Evolutionary conservation across 306 rosid genomes (phyloP).

Genomic region (Quercus variabilis): DNA sequence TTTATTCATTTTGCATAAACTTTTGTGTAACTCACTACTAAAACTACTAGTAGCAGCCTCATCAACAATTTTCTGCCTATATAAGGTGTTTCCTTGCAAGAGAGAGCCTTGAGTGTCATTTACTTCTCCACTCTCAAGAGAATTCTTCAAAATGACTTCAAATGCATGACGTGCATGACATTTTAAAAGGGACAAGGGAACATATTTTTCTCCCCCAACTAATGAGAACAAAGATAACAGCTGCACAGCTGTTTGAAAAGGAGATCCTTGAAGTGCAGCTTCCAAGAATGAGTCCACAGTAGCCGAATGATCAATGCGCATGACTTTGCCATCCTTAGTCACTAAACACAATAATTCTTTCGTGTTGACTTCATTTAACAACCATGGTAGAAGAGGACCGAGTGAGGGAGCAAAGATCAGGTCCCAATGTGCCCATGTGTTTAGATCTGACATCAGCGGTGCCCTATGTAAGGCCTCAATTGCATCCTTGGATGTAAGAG

Average conservation of each 20-base stretch:
- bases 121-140: conserved; percentile 38
- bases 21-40: conserved; percentile 35
- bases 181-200: conserved; percentile 71
- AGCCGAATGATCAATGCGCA: conserved; percentile 76
- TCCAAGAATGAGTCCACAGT: conserved; percentile 72
- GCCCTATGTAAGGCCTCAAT: conserved; percentile 60
- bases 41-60: conserved; percentile 34
- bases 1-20: conserved; percentile 33
- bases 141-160: conserved; percentile 60
- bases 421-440: conserved; percentile 97
- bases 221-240: conserved; percentile 63
- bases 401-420: conserved; percentile 68
- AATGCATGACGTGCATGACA: conserved; percentile 67
- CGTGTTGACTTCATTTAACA: conserved; percentile 61
- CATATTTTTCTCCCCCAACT: conserved; percentile 72
- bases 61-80: conserved; percentile 18
- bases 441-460: conserved; percentile 80
- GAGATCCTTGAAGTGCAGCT: conserved; percentile 74
- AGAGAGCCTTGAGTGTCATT: conserved; percentile 30
- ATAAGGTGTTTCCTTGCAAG: conserved; percentile 31
- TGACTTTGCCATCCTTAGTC: conserved; percentile 71
- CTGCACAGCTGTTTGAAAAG: conserved; percentile 74
- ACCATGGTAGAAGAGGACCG: conserved; percentile 82
- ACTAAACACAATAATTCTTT: conserved; percentile 72
- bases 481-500: conserved; percentile 57